Evolutionary conservation across 306 rosid species (phyloP).

Genomic region (Medicago truncatula): DNA sequence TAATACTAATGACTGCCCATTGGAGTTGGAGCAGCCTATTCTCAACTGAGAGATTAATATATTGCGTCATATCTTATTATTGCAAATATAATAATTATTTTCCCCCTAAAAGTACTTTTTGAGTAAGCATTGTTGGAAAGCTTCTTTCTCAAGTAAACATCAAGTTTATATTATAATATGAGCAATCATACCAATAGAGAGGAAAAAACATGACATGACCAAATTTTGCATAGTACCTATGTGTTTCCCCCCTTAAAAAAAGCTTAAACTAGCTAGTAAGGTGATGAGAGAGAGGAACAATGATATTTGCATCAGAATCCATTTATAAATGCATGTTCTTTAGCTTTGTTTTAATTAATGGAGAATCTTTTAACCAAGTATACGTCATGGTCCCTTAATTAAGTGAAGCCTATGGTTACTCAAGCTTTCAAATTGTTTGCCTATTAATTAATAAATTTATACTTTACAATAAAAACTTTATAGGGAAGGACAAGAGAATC

Average conservation of each 20-base stretch:
- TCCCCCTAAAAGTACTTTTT: not conserved
- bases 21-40: not conserved
- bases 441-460: slow-evolving; percentile 9
- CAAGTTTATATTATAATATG: not conserved
- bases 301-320: slow-evolving; percentile 62
- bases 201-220: slow-evolving; percentile 20
- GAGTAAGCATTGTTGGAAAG: not conserved
- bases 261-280: not conserved
- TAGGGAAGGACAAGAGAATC: slow-evolving; percentile 70
- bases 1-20: not conserved
- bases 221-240: slow-evolving; percentile 6
- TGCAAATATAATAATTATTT: not conserved
- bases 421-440: slow-evolving; percentile 49
- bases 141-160: slow-evolving; percentile 18
- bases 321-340: slow-evolving; percentile 28
- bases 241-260: not conserved
- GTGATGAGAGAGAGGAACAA: slow-evolving; percentile 19
- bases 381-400: slow-evolving; percentile 54
- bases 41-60: not conserved
- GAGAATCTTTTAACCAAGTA: slow-evolving; percentile 56
- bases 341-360: slow-evolving; percentile 38
- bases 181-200: slow-evolving; percentile 9
- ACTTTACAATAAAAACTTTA: slow-evolving; percentile 42
- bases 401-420: slow-evolving; percentile 48
- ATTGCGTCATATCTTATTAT: not conserved